Evolutionary conservation across 805 yeast genomes (phyloP).

Genomic region (Teunomyces cretensis): DNA sequence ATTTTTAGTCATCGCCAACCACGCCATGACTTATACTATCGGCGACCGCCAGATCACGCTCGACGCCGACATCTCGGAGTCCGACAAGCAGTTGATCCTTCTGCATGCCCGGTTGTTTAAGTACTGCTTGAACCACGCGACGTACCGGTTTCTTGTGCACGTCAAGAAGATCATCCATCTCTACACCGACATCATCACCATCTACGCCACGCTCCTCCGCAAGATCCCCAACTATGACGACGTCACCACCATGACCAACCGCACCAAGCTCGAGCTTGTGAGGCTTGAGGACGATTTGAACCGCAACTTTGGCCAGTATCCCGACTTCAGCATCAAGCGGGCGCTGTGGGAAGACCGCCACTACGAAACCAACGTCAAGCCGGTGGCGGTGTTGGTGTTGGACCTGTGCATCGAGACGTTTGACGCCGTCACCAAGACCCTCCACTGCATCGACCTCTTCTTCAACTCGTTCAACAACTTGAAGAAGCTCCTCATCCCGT

Average conservation of each 20-base stretch:
- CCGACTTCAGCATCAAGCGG: conserved; percentile 6
- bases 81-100: conserved; percentile 26
- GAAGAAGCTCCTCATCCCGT: conserved; percentile 34
- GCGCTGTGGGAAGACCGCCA: conserved; percentile 15
- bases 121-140: conserved; percentile 32
- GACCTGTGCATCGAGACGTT: conserved; percentile 12
- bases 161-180: conserved; percentile 36
- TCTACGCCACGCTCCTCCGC: conserved; percentile 36
- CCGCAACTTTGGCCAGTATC: conserved; percentile 21
- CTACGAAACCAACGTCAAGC: conserved; percentile 15
- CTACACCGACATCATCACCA: conserved; percentile 37
- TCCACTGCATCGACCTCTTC: conserved; percentile 38
- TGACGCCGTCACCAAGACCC: conserved; percentile 18
- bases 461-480: conserved; percentile 39
- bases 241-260: conserved; percentile 31
- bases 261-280: conserved; percentile 17
- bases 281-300: conserved; percentile 34
- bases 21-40: conserved; percentile 37
- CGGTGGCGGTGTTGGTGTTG: conserved; percentile 11
- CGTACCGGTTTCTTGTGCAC: conserved; percentile 24
- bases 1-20: neutral
- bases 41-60: conserved; percentile 33
- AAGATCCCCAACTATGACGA: conserved; percentile 44
- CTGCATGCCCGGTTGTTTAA: conserved; percentile 31
- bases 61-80: conserved; percentile 16